A percentile compares a stretch with the other conserved stretches of the same genome.
Conservation (phyloP, 345 rosid species). For the Eucalyptus pauciflora region DNA sequence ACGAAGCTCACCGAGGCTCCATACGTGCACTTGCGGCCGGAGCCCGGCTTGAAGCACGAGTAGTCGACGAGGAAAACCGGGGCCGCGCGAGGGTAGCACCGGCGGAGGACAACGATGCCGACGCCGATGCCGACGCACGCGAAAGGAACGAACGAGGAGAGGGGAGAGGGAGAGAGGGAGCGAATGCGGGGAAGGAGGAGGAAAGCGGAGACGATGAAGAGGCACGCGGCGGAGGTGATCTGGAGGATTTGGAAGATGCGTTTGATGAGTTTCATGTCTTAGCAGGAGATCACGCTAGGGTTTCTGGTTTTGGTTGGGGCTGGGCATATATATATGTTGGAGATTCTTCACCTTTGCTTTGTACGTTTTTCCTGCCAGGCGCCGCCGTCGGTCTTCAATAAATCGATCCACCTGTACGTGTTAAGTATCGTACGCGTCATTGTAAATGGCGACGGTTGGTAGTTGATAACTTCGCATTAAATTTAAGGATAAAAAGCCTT, state of each 20-base stretch:
- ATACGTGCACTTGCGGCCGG: constrained; percentile 3
- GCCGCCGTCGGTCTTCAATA: not conserved
- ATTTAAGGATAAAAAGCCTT: not conserved
- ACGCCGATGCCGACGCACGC: not conserved
- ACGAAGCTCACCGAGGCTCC: not conserved
- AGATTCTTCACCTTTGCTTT: not conserved
- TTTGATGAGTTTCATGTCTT: not conserved
- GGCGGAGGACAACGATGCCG: not conserved
- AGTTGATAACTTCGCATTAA: not conserved
- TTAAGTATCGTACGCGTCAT: not conserved
- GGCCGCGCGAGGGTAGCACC: not conserved
- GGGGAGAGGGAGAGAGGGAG: not conserved
- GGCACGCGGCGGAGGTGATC: not conserved
- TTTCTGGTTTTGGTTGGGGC: not conserved
- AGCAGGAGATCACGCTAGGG: not conserved
- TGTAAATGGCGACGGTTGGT: not conserved
- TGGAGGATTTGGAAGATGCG: not conserved
- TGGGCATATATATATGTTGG: not conserved
- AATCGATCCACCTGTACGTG: not conserved
- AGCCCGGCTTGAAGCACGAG: constrained; percentile 1
- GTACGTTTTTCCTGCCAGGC: not conserved
- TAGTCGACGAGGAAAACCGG: constrained; percentile 5
- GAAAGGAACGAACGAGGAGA: not conserved
- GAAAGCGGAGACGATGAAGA: not conserved
- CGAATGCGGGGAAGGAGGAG: not conserved